Conservation (phyloP, 257 asterid species). For the Gentiana macrophylla region DNA sequence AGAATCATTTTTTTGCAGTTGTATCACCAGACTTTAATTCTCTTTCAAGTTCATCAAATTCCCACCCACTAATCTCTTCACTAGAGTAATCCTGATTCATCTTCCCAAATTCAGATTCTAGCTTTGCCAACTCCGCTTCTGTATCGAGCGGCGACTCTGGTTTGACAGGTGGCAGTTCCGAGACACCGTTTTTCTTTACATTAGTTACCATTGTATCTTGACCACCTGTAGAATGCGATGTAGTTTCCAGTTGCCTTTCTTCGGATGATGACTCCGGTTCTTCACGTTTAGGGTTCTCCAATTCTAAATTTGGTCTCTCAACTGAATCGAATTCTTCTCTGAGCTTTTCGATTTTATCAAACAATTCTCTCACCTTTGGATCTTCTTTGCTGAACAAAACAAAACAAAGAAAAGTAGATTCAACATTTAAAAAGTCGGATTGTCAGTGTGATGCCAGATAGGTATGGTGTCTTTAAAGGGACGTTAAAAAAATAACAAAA, state of each 20-base stretch:
- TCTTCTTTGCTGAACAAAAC: conserved; percentile 60
- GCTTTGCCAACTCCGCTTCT: conserved; percentile 72
- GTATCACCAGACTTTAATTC: conserved; percentile 53
- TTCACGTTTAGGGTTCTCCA: conserved; percentile 61
- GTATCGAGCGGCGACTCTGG: conserved; percentile 48
- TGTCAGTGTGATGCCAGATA: neutral
- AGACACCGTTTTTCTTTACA: conserved; percentile 17
- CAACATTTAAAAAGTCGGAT: conserved; percentile 8
- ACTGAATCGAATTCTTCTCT: conserved; percentile 63
- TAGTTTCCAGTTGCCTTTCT: conserved; percentile 29
- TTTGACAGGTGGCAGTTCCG: conserved; percentile 19
- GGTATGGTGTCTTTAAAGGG: too few relatives aligned
- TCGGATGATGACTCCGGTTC: conserved; percentile 24
- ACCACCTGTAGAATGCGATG: conserved; percentile 21
- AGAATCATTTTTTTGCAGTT: conserved; percentile 26
- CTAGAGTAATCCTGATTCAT: conserved; percentile 49
- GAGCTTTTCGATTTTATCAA: conserved; percentile 61
- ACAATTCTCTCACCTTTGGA: conserved; percentile 50
- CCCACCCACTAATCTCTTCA: conserved; percentile 90
- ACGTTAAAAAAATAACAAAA: neutral
- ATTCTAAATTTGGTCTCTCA: conserved; percentile 74
- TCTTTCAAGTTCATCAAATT: conserved; percentile 87
- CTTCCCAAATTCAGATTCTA: conserved; percentile 88
- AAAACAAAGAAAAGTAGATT: conserved; percentile 10
- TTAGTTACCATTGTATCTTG: conserved; percentile 23